Base-by-base conservation (phyloP, 345 rosid genomes). In the Pistacia integerrima region DNA sequence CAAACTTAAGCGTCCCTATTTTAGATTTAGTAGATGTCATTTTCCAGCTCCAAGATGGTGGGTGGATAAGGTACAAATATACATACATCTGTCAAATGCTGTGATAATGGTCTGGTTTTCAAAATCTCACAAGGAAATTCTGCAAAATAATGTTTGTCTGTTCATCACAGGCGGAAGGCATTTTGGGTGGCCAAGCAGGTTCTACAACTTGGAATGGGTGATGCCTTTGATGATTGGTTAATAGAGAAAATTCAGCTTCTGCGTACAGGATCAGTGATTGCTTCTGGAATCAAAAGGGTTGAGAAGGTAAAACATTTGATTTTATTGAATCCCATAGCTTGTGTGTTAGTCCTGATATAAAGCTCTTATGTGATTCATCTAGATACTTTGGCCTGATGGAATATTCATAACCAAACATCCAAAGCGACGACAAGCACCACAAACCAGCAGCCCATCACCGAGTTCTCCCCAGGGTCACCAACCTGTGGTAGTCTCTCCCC, bases 361-460 rank as follows among this genome's bases (percentile, higher is more conserved):
- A 20, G 46, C 44, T 74, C 36, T 33, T 18, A 4, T 73, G 74
- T 74, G 65, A 62, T 77, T 73, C 30, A n/a, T 48, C 35, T 79
- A 97, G 99, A 90, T 97, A 78, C 92, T 97, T 69, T 97, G 99
- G 99, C 99, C 99, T 57, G 98, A 97, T 89, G 98, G 99, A 49
- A 87, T 97, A 74, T 97, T 97, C 81, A 82, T 97, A 76, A 91
- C 99, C 54, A 97, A 97, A 77, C 98, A 90, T 87, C 98, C 97
- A 65, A 97, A 86, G 80, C 86, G 96, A 74, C 86, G 82, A 64
- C 92, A 78, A 46, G 77, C 63, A 5, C 85, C 85, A 59, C 49
- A 85, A 64, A 74, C 90, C 18, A 49, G 76, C 11, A 80, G 61
- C 71, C 48, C 89, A 58, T 51, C 83, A 46, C 81, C 30, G 66